Percentiles rank a stretch among this genome's conserved stretches.
phyloP scores from a whole-genome alignment of 768 basidiomycete species.

The Amylocystis lapponica region DNA sequence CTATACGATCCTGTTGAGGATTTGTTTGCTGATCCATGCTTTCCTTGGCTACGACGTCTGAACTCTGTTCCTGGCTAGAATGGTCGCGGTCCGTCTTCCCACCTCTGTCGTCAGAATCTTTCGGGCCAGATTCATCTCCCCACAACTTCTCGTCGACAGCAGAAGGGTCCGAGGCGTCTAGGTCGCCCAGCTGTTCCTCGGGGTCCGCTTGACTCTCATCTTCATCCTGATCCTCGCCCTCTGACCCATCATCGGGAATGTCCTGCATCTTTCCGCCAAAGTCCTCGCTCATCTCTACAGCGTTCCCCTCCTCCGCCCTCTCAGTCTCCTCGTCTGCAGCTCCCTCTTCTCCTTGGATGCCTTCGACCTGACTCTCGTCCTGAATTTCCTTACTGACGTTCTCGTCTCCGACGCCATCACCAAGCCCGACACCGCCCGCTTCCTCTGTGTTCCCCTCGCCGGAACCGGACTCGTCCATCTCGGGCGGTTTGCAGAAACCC shows the following conservation, averaged over 20 bases:
- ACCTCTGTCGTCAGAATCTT: conserved; percentile 43
- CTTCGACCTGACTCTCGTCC: conserved; percentile 96
- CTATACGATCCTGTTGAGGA: conserved; percentile 4
- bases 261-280: conserved; percentile 86
- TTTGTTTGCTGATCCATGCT: conserved; percentile 29
- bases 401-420: conserved; percentile 78
- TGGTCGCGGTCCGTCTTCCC: conserved; percentile 59
- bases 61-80: conserved; percentile 45
- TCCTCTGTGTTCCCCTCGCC: conserved; percentile 42
- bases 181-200: conserved; percentile 79
- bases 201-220: conserved; percentile 56
- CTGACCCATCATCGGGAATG: conserved; percentile 66
- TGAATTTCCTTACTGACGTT: conserved; percentile 94
- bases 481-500: conserved; percentile 91
- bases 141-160: conserved; percentile 95
- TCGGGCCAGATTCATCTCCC: conserved; percentile 74
- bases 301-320: conserved; percentile 57
- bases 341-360: conserved; percentile 64
- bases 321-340: conserved; percentile 41
- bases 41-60: conserved; percentile 82
- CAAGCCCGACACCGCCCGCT: conserved; percentile 78
- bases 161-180: conserved; percentile 78
- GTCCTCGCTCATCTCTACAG: conserved; percentile 89
- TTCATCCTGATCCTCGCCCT: conserved; percentile 39
- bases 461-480: conserved; percentile 49